Evolutionary conservation across 2,329 filamentous ascomycete species (phyloP).

Genomic region (Sarocladium brachiariae): DNA sequence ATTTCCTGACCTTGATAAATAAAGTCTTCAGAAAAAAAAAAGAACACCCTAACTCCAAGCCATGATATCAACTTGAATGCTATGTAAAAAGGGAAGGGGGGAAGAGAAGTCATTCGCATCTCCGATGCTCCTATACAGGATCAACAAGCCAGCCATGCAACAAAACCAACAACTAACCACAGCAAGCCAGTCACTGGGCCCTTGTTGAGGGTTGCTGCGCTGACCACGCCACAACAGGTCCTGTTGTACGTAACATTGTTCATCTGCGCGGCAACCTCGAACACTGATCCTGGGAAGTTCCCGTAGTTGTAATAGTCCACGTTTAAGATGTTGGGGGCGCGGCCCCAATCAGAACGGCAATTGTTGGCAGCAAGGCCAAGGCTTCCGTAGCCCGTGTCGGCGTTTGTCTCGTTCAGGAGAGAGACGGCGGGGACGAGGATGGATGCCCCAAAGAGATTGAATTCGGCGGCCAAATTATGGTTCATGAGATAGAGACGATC

Average conservation of each 20-base stretch:
- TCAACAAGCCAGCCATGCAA: background rate
- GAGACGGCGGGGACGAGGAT: slow-evolving; percentile 67
- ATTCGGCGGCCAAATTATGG: slow-evolving; percentile 81
- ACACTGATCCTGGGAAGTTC: slow-evolving; percentile 61
- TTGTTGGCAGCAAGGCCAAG: slow-evolving; percentile 57
- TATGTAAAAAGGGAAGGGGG: background rate
- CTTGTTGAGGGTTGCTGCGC: slow-evolving; percentile 21
- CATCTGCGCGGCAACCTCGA: slow-evolving; percentile 60
- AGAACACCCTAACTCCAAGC: slow-evolving; percentile 10
- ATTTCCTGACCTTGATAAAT: no score
- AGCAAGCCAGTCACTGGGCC: background rate
- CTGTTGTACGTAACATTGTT: slow-evolving; percentile 66
- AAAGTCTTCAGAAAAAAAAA: no score
- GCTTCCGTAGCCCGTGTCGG: slow-evolving; percentile 55
- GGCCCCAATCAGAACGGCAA: slow-evolving; percentile 56
- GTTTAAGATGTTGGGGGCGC: slow-evolving; percentile 69
- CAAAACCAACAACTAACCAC: background rate
- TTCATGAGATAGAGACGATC: slow-evolving; percentile 75
- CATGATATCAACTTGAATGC: background rate
- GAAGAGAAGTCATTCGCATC: no score
- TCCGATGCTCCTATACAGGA: no score
- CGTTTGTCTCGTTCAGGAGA: slow-evolving; percentile 66
- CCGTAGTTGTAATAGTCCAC: slow-evolving; percentile 82
- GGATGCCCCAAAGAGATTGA: slow-evolving; percentile 56
- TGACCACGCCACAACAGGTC: slow-evolving; percentile 46